Base-by-base conservation (phyloP, 1,284 basidiomycete species). In the Wallemia hederae region DNA sequence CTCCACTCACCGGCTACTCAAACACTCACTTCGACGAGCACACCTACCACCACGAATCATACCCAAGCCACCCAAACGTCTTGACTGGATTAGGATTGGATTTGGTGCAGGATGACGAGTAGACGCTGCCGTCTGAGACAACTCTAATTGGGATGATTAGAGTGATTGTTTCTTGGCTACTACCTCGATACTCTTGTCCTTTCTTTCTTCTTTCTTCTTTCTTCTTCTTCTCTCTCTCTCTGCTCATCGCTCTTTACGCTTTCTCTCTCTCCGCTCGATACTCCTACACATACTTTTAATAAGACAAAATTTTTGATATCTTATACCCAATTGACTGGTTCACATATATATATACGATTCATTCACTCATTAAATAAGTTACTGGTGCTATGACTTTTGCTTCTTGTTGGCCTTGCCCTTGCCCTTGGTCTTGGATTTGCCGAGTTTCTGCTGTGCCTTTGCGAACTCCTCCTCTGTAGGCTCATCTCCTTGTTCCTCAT, bases 401-500 rank as follows among this genome's bases (percentile, higher is more conserved):
- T 49, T 49, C 39, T 49, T 7, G 11, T 14, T 17, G n/a, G 33
- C 11, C 33, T n/a, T 34, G 33, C 33, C 14, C 14, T n/a, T 34
- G 14, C 33, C 33, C 25, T 58, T 28, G 17, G 7, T 26, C 25
- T 58, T 58, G 2, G 11, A 11, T 49, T 49, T 49, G 14, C 22
- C 22, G 5, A 49, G n/a, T n/a, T 49, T 49, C 11, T 58, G 11
- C 24, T 26, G 56, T 14, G 56, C 11, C 24, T 26, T 28, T 24
- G 14, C 11, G 24, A 28, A 58, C 25, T 58, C 27, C 24, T 58
- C 27, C 25, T 26, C 56, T 24, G 56, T 26, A 2, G 56, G 56
- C 24, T 26, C 56, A 26, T 55, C 11, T 5, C 5, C 49, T 68
- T 55, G 71, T 61, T 70, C 72, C 3, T 70, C 66, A 11, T 72